These are phyloP conservation scores for Omphalotus guepiniiformis DNA, from an alignment of 768 basidiomycete species.

Conservation along the genomic window DNA sequence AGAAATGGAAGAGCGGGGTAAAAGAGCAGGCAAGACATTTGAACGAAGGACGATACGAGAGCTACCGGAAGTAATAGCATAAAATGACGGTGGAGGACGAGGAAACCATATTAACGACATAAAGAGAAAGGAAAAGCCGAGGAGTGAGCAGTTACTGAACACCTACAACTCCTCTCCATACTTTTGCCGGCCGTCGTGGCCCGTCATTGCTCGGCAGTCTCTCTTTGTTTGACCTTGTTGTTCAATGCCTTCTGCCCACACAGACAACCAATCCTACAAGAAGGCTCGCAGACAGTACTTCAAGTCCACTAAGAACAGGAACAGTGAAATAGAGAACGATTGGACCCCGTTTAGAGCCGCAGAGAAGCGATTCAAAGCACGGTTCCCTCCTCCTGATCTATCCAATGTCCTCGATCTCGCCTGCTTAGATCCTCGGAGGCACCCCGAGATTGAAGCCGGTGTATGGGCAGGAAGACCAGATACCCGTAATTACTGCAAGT, in stretches of 20 bases:
- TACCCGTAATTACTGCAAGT: constrained; percentile 25
- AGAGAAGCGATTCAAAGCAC: constrained; percentile 78
- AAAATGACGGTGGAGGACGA: constrained; percentile 41
- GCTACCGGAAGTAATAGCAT: constrained; percentile 31
- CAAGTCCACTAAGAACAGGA: constrained; percentile 58
- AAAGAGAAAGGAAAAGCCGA: constrained; percentile 13
- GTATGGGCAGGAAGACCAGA: constrained; percentile 44
- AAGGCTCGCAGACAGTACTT: constrained; percentile 52
- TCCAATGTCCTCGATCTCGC: constrained; percentile 65
- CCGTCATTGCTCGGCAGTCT: neutral
- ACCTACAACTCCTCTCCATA: neutral
- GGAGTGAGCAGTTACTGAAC: neutral
- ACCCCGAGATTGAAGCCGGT: constrained; percentile 38
- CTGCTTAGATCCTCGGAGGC: constrained; percentile 34
- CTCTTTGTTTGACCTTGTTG: neutral
- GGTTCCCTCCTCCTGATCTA: constrained; percentile 75
- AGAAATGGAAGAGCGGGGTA: constrained; percentile 16
- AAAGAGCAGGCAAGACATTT: constrained; percentile 17
- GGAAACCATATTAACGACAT: constrained; percentile 78
- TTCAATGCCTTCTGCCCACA: constrained; percentile 4
- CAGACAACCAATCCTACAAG: constrained; percentile 32
- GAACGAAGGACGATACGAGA: constrained; percentile 22
- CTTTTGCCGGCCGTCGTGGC: neutral
- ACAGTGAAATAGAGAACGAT: constrained; percentile 36
- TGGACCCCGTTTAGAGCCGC: constrained; percentile 76